phyloP scores from a whole-genome alignment of 1,284 basidiomycete genomes.

The Apiotrichum akiyoshidainum region DNA sequence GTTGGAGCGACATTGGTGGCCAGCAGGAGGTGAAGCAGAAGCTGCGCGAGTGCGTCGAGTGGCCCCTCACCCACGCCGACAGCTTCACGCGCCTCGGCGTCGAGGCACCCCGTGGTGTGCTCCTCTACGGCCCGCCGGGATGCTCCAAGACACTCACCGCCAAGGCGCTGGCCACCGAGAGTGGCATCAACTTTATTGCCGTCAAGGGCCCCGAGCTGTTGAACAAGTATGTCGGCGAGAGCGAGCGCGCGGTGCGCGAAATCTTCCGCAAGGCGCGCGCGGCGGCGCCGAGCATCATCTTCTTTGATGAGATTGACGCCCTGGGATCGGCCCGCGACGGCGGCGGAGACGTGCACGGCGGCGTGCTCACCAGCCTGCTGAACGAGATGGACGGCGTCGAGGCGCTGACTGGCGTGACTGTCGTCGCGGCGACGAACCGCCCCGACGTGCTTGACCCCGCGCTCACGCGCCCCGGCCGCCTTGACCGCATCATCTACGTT shows the following conservation, averaged over 20 bases:
- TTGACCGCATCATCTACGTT: constrained; percentile 94
- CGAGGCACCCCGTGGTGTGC: constrained; percentile 79
- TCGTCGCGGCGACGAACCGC: constrained; percentile 93
- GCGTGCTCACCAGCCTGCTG: constrained; percentile 86
- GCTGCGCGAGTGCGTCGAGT: constrained; percentile 84
- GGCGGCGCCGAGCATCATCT: constrained; percentile 89
- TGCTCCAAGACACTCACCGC: constrained; percentile 96
- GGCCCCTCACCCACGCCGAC: constrained; percentile 84
- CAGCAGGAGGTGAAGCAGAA: constrained; percentile 75
- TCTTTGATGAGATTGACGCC: constrained; percentile 98
- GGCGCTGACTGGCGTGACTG: constrained; percentile 83
- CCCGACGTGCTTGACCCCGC: constrained; percentile 93
- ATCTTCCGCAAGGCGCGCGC: constrained; percentile 93
- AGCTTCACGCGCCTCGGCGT: constrained; percentile 85
- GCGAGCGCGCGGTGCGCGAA: constrained; percentile 88
- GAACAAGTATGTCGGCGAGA: constrained; percentile 97
- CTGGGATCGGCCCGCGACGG: constrained; percentile 72
- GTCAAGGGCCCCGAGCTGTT: constrained; percentile 96
- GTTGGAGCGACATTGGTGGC: constrained; percentile 86
- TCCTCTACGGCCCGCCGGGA: constrained; percentile 95
- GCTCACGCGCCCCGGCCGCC: constrained; percentile 85
- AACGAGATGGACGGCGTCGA: constrained; percentile 99
- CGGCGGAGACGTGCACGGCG: constrained; percentile 58
- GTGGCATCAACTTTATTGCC: constrained; percentile 94
- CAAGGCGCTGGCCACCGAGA: constrained; percentile 89